Evolutionary conservation across 129 eudicot species (phyloP).

Genomic region (Ambrosia trifida): DNA sequence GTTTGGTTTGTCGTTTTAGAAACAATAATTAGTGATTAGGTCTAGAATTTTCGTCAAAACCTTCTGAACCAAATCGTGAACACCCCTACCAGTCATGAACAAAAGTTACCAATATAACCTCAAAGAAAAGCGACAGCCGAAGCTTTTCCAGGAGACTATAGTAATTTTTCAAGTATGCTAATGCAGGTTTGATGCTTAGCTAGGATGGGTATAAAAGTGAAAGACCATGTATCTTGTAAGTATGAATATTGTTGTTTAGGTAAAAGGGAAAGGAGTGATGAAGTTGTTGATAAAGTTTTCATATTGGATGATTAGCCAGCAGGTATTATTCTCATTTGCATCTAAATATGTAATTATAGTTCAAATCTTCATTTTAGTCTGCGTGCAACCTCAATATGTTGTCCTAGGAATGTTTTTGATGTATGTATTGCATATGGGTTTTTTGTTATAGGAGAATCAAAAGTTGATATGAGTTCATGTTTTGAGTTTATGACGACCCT

Average conservation of each 20-base stretch:
- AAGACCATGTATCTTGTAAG: slow-evolving; percentile 12
- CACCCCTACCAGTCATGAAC: background rate
- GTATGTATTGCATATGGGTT: background rate
- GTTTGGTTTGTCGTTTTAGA: too few species aligned
- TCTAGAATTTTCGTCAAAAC: too few species aligned
- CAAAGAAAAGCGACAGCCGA: too few species aligned
- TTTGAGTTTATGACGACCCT: background rate
- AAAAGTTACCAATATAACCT: slow-evolving; percentile 13
- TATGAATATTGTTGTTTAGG: slow-evolving; percentile 18
- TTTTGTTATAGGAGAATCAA: background rate
- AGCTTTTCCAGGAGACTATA: too few species aligned
- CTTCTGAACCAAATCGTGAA: too few species aligned
- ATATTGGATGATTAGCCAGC: slow-evolving; percentile 14
- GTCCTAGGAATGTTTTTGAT: background rate
- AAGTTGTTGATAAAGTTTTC: slow-evolving; percentile 26
- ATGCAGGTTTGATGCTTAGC: slow-evolving; percentile 29
- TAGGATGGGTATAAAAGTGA: slow-evolving; percentile 23
- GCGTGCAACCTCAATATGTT: background rate
- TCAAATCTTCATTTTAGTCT: slow-evolving; percentile 1
- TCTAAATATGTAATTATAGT: slow-evolving; percentile 24
- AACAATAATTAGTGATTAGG: too few species aligned
- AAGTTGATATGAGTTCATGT: background rate
- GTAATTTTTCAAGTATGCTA: background rate
- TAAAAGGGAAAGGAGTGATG: slow-evolving; percentile 9
- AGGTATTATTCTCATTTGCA: slow-evolving; percentile 12